phyloP scores from a whole-genome alignment of 2,329 filamentous ascomycete species.

The Nemania serpens region DNA sequence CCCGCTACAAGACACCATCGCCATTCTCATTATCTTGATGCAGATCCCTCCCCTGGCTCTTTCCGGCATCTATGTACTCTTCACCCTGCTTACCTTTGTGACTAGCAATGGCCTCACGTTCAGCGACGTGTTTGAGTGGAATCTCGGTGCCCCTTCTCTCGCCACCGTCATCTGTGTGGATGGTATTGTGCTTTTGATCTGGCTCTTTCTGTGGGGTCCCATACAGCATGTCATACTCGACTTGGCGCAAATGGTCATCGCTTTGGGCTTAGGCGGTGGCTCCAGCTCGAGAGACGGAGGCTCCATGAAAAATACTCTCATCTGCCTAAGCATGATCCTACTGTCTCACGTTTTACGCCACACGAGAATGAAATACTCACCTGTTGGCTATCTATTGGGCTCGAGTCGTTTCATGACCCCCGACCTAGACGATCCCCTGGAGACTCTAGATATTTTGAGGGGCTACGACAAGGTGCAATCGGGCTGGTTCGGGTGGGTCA shows the following conservation, averaged over 20 bases:
- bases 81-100: conserved; percentile 91
- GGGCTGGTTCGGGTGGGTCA: conserved; percentile 66
- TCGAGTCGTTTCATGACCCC: conserved; percentile 52
- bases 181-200: conserved; percentile 78
- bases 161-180: conserved; percentile 86
- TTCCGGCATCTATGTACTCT: conserved; percentile 87
- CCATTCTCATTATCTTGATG: conserved; percentile 93
- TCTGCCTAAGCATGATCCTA: conserved; percentile 71
- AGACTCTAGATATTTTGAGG: conserved; percentile 45
- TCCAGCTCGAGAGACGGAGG: conserved; percentile 70
- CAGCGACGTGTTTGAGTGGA: conserved; percentile 88
- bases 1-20: conserved; percentile 91
- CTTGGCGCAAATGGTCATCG: conserved; percentile 90
- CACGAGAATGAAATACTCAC: conserved; percentile 54
- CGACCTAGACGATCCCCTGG: conserved; percentile 54
- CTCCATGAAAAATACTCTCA: conserved; percentile 68
- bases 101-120: conserved; percentile 80
- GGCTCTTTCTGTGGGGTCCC: conserved; percentile 86
- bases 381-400: conserved; percentile 52
- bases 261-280: conserved; percentile 85
- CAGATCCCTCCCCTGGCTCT: conserved; percentile 88
- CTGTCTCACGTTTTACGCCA: conserved; percentile 58
- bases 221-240: conserved; percentile 88
- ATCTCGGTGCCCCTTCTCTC: conserved; percentile 82
- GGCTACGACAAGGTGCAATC: conserved; percentile 58